Base-by-base conservation (phyloP, 2,329 filamentous ascomycete genomes). In the Lecanicillium sp. region DNA sequence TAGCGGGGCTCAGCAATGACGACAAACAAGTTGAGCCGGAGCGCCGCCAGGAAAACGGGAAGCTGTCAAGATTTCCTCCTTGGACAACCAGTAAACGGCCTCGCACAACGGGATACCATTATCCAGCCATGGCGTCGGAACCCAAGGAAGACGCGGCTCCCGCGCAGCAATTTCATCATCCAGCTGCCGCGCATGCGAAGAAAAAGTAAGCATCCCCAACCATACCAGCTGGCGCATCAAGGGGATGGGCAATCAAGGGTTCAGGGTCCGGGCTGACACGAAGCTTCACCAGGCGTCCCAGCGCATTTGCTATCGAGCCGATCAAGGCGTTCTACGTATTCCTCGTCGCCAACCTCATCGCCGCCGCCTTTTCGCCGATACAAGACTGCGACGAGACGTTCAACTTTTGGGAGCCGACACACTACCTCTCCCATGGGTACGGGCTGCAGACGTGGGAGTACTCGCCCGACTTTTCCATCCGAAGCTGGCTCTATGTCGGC, bases 381-480 rank as follows among this genome's bases (percentile, higher is more conserved):
- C 90, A 96, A 65, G 93, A 98, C 67, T 98, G 93, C 64, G 93
- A 98, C 60, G 93, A 98, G 71, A 91, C 91, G 10, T 98, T 95
- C 77, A 98, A 98, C 66, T 98, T 95, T 73, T 98, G 91, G 90
- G 93, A 98, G 60, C 91, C 93, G 0, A 83, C 90, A 0, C 93
- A 98, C 67, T 98, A 96, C 67, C 78, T 98, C 23, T 86, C 83
- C 51, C 90, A 96, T 71, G 87, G 88, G 58, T 91, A 95, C 61
- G 93, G 91, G 32, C 75, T 96, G 43, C 90, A 98, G 70, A 98
- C 93, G 1, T 98, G 93, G 93, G 93, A 98, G 67, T 98, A 97
- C 68, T 95, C 91, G 1, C 93, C 93, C 5, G 84, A 91, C 50
- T 97, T 87, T 67, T 87, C 90, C 43, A 96, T 98, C 58, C 83